Conservation (phyloP, 768 basidiomycete species). For the Calocera cornea region DNA sequence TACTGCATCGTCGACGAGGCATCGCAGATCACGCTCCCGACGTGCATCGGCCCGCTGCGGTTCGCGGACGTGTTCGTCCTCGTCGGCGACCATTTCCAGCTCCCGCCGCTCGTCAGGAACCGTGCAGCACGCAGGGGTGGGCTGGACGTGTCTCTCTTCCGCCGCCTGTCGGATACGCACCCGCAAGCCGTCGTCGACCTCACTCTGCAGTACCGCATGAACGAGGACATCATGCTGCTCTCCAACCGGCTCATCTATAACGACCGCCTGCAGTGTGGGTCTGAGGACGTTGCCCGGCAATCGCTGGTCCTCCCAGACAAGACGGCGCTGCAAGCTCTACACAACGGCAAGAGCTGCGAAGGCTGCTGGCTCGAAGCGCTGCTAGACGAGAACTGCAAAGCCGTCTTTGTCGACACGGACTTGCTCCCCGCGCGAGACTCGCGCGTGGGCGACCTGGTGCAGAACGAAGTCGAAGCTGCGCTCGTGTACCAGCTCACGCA, state of each 20-base stretch:
- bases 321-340: constrained; percentile 34
- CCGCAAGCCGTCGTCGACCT: constrained; percentile 77
- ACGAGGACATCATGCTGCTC: constrained; percentile 83
- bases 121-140: constrained; percentile 67
- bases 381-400: constrained; percentile 63
- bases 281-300: constrained; percentile 48
- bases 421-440: constrained; percentile 63
- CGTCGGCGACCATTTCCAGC: constrained; percentile 94
- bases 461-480: constrained; percentile 69
- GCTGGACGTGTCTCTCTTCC: constrained; percentile 80
- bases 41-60: constrained; percentile 83
- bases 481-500: constrained; percentile 43
- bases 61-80: constrained; percentile 84
- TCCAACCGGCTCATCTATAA: constrained; percentile 80
- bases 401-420: constrained; percentile 92
- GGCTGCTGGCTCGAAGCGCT: constrained; percentile 62
- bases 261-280: constrained; percentile 66
- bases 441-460: constrained; percentile 73
- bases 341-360: constrained; percentile 25
- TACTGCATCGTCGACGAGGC: constrained; percentile 98
- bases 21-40: constrained; percentile 91
- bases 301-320: constrained; percentile 41
- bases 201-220: constrained; percentile 89
- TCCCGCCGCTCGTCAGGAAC: constrained; percentile 71
- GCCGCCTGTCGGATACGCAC: constrained; percentile 74